Base-by-base conservation (phyloP, 441 rosid species). In the Manihot esculenta region DNA sequence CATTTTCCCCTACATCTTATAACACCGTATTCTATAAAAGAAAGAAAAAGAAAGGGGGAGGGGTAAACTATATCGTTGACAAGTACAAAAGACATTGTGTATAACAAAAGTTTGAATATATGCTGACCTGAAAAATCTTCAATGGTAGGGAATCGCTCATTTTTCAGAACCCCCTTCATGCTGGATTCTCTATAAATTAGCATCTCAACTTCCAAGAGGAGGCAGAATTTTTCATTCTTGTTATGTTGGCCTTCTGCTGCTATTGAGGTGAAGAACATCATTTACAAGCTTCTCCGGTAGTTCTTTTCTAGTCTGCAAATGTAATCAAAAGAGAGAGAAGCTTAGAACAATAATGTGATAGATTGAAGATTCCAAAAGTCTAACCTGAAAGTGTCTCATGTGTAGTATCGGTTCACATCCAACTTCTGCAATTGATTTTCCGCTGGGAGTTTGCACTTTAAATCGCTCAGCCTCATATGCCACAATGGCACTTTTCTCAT, bases 301-400 rank as follows among this genome's bases (percentile, higher is more conserved):
- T 78, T 86, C 86, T 79, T 86, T 79, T 30, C 85, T 82, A 17
- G 89, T 88, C 93, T 91, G 83, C 70, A 67, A 70, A 66, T 30
- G 27, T 30, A 47, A 27, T 47, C 21, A 62, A 44, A 53, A 38
- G 11, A 73, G 23, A 47, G 20, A 53, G 38, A 56, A 60, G 60
- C 62, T 44, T 59, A 54, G 42, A 62, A 7, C 54, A 50, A 21
- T 62, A 41, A 45, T n/a, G 27, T 1, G 23, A 18, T 0, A 62
- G 30, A 48, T 27, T 60, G 9, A 59, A 55, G 62, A 55, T 35
- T 9, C 21, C 8, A 27, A 27, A 15, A 62, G 68, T 63, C 70
- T 62, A 27, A 90, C 98, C 91, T 92, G 99, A 85, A 94, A 94
- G 82, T 92, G 89, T 73, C 99, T 86, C 99, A 94, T 94, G 85